Evolutionary conservation across 2,329 filamentous ascomycete species (phyloP).

Genomic region (Tolypocladium amazonense): DNA sequence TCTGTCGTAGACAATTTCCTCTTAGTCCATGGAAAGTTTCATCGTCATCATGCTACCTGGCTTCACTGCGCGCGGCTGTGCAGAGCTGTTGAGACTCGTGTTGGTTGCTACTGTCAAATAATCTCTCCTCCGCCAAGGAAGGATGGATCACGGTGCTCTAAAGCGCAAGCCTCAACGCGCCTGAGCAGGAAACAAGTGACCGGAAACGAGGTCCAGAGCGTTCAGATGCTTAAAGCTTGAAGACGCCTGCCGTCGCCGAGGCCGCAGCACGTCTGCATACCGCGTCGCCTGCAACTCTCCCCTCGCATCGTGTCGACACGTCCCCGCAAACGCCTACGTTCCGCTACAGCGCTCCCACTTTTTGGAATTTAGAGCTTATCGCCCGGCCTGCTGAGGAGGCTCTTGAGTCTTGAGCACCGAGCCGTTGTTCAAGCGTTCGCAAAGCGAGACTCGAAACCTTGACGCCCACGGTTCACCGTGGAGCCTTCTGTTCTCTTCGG

Average conservation of each 20-base stretch:
- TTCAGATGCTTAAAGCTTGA: not conserved
- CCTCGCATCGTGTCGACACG: not conserved
- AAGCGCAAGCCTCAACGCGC: not conserved
- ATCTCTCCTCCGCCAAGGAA: not conserved
- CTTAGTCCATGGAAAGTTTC: not conserved
- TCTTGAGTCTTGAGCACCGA: not conserved
- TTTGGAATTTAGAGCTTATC: slow-evolving; percentile 3
- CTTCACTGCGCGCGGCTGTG: not conserved
- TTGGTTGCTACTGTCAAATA: not conserved
- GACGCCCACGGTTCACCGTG: not conserved
- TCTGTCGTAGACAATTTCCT: not conserved
- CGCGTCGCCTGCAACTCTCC: not conserved
- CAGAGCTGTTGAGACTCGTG: not conserved
- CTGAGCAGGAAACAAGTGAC: not conserved
- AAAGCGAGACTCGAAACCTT: not conserved
- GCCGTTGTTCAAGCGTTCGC: not conserved
- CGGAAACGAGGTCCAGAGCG: not conserved
- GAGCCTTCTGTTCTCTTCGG: not conserved
- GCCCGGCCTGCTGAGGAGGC: not conserved
- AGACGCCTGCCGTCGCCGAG: not conserved
- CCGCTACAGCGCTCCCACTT: slow-evolving; percentile 3
- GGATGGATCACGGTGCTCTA: not conserved
- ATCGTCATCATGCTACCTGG: not conserved
- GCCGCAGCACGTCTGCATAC: not conserved
- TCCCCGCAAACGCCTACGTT: not conserved